Base-by-base conservation (phyloP, 345 rosid species). In the Linum tenue region DNA sequence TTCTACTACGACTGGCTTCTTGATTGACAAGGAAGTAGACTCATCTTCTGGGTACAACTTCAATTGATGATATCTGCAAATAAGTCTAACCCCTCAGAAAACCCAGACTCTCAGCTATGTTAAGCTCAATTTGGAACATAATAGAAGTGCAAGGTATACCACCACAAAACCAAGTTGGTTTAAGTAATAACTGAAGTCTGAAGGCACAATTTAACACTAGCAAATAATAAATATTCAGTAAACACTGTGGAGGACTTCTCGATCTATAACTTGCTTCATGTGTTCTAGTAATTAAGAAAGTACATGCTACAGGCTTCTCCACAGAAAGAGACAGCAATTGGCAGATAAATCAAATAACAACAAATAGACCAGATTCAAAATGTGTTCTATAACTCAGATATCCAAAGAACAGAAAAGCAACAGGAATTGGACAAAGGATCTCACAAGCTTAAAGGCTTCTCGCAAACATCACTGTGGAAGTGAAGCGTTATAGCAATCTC, bases 1-100 rank as follows among this genome's bases (percentile, higher is more conserved):
- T 80, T 92, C 98, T 72, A 82, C 73, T 11, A 92, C 91, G 63
- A 89, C 92, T 0, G 98, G 98, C 78, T 76, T 83, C 75, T 82
- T 92, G 56, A 79, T 76, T 60, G 97, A 85, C 70, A 82, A 80
- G 56, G 86, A 82, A 43, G 83, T 84, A 42, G 85, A 78, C 62
- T 82, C 85, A 67, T 83, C 84, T 64, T 86, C 91, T 4, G 87
- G 86, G 70, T 88, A 88, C 72, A 92, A 71, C 70, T 79, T 92
- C 76, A 92, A 67, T 67, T 79, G 70, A 64, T 92, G 96, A 71
- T 69, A 84, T 78, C 96, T 92, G 70, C 39, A 75, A 63, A 55
- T 48, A 48, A 48, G 53, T 48, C 14, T 3, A 48, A 48, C 9
- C 15, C 9, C 53, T 5, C 53, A 48, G 53, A 9, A 48, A 48